Evolutionary conservation across 2,329 filamentous ascomycete genomes (phyloP), one percentile per base, ranked within the genome.

Genomic region (Fusarium globosum): DNA sequence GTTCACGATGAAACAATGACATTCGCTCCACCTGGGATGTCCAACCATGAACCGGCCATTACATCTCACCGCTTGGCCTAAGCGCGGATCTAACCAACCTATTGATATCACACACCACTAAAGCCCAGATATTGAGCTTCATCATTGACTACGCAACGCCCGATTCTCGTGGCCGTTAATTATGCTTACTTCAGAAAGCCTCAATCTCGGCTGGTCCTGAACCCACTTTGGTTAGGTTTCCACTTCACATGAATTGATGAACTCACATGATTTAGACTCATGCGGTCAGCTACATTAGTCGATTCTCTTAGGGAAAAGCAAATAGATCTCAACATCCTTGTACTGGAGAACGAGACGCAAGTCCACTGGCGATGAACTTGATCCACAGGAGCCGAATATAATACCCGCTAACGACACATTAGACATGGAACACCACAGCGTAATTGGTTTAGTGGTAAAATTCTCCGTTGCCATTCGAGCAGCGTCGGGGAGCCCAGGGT

Each of bases 401-500:
- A 42, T 3, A 3, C 35, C 28, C 6, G 49, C 42, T 12, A 52
- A 18, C 4, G 1, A 0, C 0, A 9, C 1, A 4, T 2, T 7
- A 11, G 4, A 21, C 12, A 60, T 33, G 35, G n/a, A 45, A 11
- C 1, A 28, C 8, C 20, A 49, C 15, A 59, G 67, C 43, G 62
- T 64, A 43, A 61, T 68, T 56, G 58, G 48, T 61, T 69, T 62
- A 60, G 69, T 68, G 63, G 61, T 59, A 71, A 69, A 69, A 52
- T 57, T 62, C 57, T 60, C 57, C 41, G 45, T 57, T 73, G 56
- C 48, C 67, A 52, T 70, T 39, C 58, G 53, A 52, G 57, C 45
- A 71, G 18, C 65, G 65, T 68, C 67, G 65, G 60, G 65, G 65
- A 71, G 61, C 65, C 68, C 61, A 21, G 67, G 67, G 60, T 71